Evolutionary conservation across 768 basidiomycete genomes (phyloP).

Genomic region (Auriscalpium microsporum): DNA sequence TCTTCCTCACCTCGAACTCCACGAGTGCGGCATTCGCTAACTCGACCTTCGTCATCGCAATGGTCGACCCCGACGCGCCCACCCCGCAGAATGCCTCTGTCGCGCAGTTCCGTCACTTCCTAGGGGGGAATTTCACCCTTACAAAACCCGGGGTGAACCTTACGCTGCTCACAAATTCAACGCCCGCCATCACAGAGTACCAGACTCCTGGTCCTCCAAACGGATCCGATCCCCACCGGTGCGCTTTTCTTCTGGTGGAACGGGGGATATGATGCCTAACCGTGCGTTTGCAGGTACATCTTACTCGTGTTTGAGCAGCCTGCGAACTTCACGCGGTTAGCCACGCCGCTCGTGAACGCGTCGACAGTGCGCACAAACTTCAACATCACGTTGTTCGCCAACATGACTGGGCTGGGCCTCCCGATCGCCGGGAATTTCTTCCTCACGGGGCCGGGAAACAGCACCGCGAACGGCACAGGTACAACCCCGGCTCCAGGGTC

Average conservation of each 20-base stretch:
- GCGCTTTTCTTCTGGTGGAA: not conserved
- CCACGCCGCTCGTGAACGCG: not conserved
- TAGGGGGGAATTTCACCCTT: not conserved
- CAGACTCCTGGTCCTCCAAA: not conserved
- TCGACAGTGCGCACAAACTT: not conserved
- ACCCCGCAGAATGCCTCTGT: not conserved
- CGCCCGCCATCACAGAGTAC: not conserved
- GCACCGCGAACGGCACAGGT: too few relatives aligned
- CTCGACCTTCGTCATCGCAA: not conserved
- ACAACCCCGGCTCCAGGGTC: too few relatives aligned
- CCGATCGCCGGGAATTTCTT: not conserved
- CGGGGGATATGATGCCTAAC: too few relatives aligned
- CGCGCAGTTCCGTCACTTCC: not conserved
- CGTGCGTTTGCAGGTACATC: not conserved
- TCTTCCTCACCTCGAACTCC: not conserved
- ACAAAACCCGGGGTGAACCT: not conserved
- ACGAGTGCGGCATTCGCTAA: not conserved
- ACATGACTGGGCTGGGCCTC: not conserved
- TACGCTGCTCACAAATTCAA: not conserved
- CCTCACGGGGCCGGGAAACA: not conserved
- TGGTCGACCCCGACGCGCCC: constrained; percentile 3
- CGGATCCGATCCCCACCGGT: constrained; percentile 1
- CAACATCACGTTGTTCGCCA: not conserved
- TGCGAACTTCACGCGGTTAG: not conserved
- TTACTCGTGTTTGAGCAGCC: not conserved